These are phyloP conservation scores for Lophiotrema nucula DNA, from an alignment of 495 filamentous ascomycete genomes.

Conservation along the genomic window DNA sequence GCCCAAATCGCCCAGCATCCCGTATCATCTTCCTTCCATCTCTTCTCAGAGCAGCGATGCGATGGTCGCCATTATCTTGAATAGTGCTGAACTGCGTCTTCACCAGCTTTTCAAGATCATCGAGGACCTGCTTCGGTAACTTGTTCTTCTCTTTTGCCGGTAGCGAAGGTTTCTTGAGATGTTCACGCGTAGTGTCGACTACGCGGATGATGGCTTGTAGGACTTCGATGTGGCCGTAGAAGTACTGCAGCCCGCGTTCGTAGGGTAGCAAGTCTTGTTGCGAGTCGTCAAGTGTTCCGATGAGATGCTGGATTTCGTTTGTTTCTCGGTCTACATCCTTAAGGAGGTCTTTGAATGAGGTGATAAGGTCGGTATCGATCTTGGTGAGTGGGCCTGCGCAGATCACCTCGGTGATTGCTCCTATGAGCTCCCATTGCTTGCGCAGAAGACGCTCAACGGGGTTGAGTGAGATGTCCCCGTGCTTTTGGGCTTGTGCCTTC, in stretches of 20 bases:
- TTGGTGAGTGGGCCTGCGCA: neutral
- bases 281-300: neutral
- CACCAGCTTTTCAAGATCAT: neutral
- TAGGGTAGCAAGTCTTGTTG: neutral
- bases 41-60: neutral
- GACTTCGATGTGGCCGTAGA: constrained; percentile 13
- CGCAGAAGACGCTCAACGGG: neutral
- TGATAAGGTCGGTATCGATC: neutral
- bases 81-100: neutral
- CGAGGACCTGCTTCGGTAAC: neutral
- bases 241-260: constrained; percentile 1
- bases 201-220: neutral
- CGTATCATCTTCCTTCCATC: neutral
- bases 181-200: no score
- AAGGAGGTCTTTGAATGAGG: no score
- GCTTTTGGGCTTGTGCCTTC: no score
- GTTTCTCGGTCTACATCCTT: no score
- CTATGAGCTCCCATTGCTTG: neutral
- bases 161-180: no score
- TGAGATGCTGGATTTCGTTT: neutral
- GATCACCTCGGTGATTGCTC: neutral
- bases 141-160: no score
- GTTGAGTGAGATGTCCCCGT: no score
- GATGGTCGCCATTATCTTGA: neutral
- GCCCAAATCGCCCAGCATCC: neutral